Percentiles rank a stretch among this genome's conserved stretches.
Evolutionary conservation across 192 early-diverging fungal species (phyloP).

Genomic region (Pilaira anomala): DNA sequence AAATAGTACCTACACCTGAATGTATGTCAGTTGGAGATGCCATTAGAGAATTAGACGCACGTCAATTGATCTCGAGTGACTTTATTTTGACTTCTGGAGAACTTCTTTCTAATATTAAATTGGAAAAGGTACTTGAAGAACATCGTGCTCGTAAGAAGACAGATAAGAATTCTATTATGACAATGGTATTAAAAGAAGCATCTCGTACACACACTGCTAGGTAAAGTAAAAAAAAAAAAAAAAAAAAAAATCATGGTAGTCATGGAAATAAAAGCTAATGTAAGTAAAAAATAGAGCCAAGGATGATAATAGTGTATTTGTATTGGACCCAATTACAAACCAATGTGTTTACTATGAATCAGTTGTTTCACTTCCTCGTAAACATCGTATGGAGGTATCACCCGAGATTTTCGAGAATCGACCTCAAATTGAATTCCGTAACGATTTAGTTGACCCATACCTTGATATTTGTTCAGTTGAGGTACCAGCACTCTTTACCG

Average conservation of each 20-base stretch:
- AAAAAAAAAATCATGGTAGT: too few relatives aligned
- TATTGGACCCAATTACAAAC: conserved; percentile 71
- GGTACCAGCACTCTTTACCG: conserved; percentile 85
- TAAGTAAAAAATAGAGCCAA: conserved; percentile 38
- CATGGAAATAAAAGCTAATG: too few relatives aligned
- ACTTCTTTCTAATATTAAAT: conserved; percentile 85
- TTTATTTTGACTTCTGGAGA: conserved; percentile 92
- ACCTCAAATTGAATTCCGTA: conserved; percentile 75
- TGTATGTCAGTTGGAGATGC: conserved; percentile 87
- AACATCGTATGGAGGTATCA: conserved; percentile 53
- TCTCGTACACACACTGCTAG: conserved; percentile 48
- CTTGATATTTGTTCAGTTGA: conserved; percentile 93
- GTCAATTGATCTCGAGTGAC: conserved; percentile 75
- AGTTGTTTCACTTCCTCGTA: conserved; percentile 56
- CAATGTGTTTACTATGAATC: conserved; percentile 82
- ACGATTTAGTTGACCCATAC: conserved; percentile 90
- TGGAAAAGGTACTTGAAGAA: conserved; percentile 71
- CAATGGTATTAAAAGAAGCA: conserved; percentile 84
- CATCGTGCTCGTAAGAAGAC: conserved; percentile 68
- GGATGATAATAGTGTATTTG: conserved; percentile 78
- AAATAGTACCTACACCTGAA: conserved; percentile 69
- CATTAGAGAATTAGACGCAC: conserved; percentile 82
- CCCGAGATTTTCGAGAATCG: conserved; percentile 61
- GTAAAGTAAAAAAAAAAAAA: background rate
- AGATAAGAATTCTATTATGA: conserved; percentile 92